Evolutionary conservation across 805 yeast species (phyloP), one percentile per base, ranked within the genome.

Genomic region (Candida xiaguanensis): DNA sequence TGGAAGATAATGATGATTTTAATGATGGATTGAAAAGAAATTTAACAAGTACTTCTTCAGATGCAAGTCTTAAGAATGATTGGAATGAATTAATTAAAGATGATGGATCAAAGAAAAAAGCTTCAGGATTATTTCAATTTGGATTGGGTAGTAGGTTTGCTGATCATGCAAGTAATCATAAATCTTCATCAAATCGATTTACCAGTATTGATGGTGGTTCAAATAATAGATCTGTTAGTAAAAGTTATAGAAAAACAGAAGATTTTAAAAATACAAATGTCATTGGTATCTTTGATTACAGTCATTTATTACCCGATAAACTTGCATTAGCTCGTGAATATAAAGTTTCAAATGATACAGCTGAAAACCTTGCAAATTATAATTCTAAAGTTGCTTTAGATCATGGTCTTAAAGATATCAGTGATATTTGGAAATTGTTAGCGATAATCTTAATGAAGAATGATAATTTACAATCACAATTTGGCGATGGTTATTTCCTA

Each of bases 391-490:
- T 90, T 2, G 95, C 96, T 1, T 66, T 65, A 18, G 72, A 73
- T 36, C 69, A 75, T 59, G 87, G 85, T 0, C 72, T 75, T 36
- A 62, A 61, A 6, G 87, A 79, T 16, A 67, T 87, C 2, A 79
- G 85, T 6, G 81, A 83, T 45, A 80, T 85, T 20, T 90, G 97
- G 97, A 74, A 68, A 43, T 63, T 83, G 9, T 50, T 85, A 13
- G 74, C 72, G 22, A 61, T 72, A 51, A 50, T 75, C 1, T 46
- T 77, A 33, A 58, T 63, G 6, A 75, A 73, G 39, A 75, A 72
- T 38, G 22, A 28, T 26, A 14, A 31, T 16, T 28, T 8, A 6
- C 15, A 17, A 9, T n/a, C 26, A 5, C 19, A 29, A 7, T 22
- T 29, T 36, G n/a, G n/a, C 13, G 23, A 28, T 8, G 39, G 15